Conservation (phyloP, 2,329 filamentous ascomycete species). For the Neonectria neomacrospora region DNA sequence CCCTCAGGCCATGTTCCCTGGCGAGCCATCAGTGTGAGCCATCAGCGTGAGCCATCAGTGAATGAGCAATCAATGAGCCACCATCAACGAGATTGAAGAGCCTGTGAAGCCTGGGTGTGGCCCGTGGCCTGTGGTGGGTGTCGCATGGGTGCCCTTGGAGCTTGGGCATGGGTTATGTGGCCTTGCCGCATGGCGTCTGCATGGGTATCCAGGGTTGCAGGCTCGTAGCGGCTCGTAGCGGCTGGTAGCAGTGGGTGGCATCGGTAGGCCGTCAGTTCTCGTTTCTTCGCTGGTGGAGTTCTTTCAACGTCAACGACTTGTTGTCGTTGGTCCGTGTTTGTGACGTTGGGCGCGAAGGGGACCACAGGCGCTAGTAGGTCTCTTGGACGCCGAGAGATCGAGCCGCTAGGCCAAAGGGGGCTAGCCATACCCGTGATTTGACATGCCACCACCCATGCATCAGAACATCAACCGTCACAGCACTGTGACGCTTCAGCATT, state of each 20-base stretch:
- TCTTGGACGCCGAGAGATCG: conserved; percentile 32
- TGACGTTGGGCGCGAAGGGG: conserved; percentile 23
- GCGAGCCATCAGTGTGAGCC: conserved; percentile 1
- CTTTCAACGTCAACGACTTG: conserved; percentile 27
- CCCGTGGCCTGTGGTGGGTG: background rate
- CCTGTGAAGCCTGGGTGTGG: background rate
- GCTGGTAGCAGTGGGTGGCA: conserved; percentile 2
- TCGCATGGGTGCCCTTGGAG: conserved; percentile 10
- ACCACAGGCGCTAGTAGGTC: conserved; percentile 26
- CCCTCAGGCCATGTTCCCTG: conserved; percentile 19
- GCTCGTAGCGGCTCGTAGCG: conserved; percentile 28
- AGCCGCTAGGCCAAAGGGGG: conserved; percentile 26
- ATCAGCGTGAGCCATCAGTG: background rate
- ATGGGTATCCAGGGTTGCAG: conserved; percentile 24
- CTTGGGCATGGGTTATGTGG: conserved; percentile 7
- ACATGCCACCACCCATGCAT: conserved; percentile 33
- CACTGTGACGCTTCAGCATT: conserved; percentile 7
- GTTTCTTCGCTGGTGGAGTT: conserved; percentile 34
- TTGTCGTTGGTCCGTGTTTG: conserved; percentile 32
- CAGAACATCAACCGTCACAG: conserved; percentile 18
- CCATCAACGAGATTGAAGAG: too few species aligned
- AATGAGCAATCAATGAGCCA: background rate
- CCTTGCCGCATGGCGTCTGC: conserved; percentile 31
- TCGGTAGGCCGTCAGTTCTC: conserved; percentile 26
- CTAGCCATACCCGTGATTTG: conserved; percentile 37